These are phyloP conservation scores for Lathyrus aphaca DNA, from an alignment of 306 rosid genomes.

Conservation along the genomic window DNA sequence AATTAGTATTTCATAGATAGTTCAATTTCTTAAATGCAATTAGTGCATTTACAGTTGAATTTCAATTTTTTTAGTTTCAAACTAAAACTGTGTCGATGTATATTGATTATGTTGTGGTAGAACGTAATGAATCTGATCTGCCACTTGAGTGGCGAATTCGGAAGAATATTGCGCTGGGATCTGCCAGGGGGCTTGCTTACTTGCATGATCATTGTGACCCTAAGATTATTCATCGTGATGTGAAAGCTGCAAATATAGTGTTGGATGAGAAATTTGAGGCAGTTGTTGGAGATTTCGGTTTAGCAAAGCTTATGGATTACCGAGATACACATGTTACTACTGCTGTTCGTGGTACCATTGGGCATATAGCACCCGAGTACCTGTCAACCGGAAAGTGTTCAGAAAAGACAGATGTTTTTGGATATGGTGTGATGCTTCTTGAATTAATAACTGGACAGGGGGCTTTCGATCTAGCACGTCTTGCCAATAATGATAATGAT, in stretches of 20 bases:
- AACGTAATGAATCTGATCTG: conserved; percentile 55
- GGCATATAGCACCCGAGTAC: conserved; percentile 95
- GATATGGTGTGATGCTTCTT: conserved; percentile 98
- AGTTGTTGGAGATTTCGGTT: conserved; percentile 93
- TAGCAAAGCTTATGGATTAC: conserved; percentile 93
- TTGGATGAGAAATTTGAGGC: conserved; percentile 94
- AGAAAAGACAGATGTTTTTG: conserved; percentile 94
- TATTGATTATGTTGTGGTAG: conserved; percentile 49
- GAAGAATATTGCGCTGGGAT: conserved; percentile 71
- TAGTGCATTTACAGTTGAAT: conserved; percentile 16
- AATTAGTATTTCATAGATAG: background rate
- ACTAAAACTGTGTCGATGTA: conserved; percentile 19
- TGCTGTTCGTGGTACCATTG: conserved; percentile 91
- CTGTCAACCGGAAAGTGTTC: conserved; percentile 93
- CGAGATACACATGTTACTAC: conserved; percentile 94
- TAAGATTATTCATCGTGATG: conserved; percentile 93
- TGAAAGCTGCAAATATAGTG: conserved; percentile 92
- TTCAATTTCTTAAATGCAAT: conserved; percentile 17
- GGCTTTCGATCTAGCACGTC: conserved; percentile 96
- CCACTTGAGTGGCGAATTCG: conserved; percentile 78
- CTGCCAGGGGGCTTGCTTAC: conserved; percentile 95
- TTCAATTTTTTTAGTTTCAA: background rate
- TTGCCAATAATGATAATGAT: conserved; percentile 81
- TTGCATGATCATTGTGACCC: conserved; percentile 98
- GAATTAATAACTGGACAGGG: conserved; percentile 95